Percentiles rank a stretch among this genome's conserved stretches.
These are phyloP conservation scores for Periglandula ipomoeae DNA, from an alignment of 2,329 filamentous ascomycete species.

Conservation along the genomic window DNA sequence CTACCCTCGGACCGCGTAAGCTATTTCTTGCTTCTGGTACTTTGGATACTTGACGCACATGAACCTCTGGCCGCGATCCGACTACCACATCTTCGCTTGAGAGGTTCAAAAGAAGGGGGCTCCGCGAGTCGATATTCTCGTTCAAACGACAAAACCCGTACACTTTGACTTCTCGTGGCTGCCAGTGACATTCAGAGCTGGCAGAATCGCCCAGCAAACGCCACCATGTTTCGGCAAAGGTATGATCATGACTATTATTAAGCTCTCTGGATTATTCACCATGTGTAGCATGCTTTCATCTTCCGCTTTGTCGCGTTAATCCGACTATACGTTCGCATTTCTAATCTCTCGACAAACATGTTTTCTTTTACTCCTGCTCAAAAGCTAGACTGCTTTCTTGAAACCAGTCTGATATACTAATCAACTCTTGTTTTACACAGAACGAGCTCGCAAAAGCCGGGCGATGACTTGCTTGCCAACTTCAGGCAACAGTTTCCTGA, in stretches of 20 bases:
- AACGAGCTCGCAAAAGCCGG: slow-evolving; percentile 72
- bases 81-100: background rate
- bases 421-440: slow-evolving; percentile 26
- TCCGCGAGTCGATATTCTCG: background rate
- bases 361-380: background rate
- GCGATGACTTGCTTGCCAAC: slow-evolving; percentile 69
- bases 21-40: background rate
- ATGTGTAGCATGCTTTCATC: background rate
- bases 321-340: no score
- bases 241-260: slow-evolving; percentile 2
- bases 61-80: background rate
- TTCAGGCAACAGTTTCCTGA: slow-evolving; percentile 80
- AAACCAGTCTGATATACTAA: background rate
- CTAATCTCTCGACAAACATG: no score
- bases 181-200: background rate
- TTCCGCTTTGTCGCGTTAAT: background rate
- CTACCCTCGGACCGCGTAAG: background rate
- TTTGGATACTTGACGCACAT: background rate
- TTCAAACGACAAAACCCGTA: background rate
- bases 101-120: background rate
- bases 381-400: background rate
- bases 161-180: background rate
- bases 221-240: slow-evolving; percentile 14
- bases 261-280: no score
- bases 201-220: background rate